Conservation (phyloP, 1,284 basidiomycete genomes). For the Sanghuangporus weigelae region DNA sequence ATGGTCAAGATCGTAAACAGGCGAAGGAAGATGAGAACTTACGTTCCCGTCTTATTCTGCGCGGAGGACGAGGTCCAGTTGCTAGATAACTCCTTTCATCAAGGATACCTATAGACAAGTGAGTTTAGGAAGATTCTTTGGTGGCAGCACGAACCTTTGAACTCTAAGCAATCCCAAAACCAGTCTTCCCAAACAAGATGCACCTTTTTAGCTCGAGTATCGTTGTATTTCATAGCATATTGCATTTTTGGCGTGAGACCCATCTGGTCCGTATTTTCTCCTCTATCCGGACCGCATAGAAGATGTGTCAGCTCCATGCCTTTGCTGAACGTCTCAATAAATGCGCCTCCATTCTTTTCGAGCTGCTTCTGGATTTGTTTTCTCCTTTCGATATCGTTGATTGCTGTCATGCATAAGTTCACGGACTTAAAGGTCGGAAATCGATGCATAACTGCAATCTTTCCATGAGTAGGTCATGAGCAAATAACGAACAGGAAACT, state of each 20-base stretch:
- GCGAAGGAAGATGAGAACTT: slow-evolving; percentile 24
- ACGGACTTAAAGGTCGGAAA: slow-evolving; percentile 64
- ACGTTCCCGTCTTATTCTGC: slow-evolving; percentile 31
- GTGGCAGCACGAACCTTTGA: slow-evolving; percentile 41
- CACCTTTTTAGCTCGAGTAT: slow-evolving; percentile 57
- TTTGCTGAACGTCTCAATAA: slow-evolving; percentile 58
- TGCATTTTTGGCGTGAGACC: slow-evolving; percentile 45
- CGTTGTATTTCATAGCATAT: slow-evolving; percentile 65
- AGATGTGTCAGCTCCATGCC: slow-evolving; percentile 38
- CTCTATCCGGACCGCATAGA: slow-evolving; percentile 37
- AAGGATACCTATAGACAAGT: slow-evolving; percentile 33
- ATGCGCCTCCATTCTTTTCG: slow-evolving; percentile 48
- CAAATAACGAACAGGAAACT: neutral
- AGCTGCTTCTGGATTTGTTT: slow-evolving; percentile 53
- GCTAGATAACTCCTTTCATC: slow-evolving; percentile 55
- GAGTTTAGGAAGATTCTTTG: slow-evolving; percentile 10
- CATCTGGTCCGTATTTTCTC: slow-evolving; percentile 40
- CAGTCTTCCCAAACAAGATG: slow-evolving; percentile 79
- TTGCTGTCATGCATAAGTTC: slow-evolving; percentile 62
- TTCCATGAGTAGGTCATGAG: slow-evolving; percentile 24
- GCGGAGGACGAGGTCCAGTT: slow-evolving; percentile 51
- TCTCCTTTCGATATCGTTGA: slow-evolving; percentile 47
- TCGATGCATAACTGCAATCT: slow-evolving; percentile 52
- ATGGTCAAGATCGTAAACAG: slow-evolving; percentile 1
- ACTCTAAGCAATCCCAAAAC: slow-evolving; percentile 77